Base-by-base conservation (phyloP, 2,329 filamentous ascomycete genomes). In the Raffaelea albimanens region DNA sequence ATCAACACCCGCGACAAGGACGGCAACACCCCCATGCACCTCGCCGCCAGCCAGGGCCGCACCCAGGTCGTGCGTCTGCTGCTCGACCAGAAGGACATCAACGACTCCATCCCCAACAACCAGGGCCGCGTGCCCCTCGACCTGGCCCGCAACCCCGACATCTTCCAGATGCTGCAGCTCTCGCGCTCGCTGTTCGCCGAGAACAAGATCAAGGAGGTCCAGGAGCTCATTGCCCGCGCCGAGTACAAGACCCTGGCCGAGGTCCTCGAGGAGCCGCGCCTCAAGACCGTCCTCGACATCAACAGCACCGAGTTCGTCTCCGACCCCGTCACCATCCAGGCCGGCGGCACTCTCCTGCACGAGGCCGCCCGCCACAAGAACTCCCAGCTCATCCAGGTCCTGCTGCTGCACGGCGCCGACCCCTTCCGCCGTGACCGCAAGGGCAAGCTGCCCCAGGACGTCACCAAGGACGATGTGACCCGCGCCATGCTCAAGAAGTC, bases 351-450 rank as follows among this genome's bases (percentile, higher is more conserved):
- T 1, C 69, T 98, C 9, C 73, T 98, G 29, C 93, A 98, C 61
- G 91, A 98, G 63, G 93, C 91, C 0, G 90, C 93, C 7, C 81
- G 89, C 56, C 88, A 85, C 62, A 89, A 80, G 66, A 90, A 98
- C 59, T 82, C 82, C 21, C 84, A 86, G 57, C 76, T 98, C 20
- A 95, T 95, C 50, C 87, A 97, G 61, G 77, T 95, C 18, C 74
- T 98, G 13, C 72, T 98, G 34, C 80, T 97, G 45, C 94, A 97
- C 60, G 93, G 93, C 11, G 93, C 91, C 11, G 93, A 98, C 64
- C 93, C 93, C 0, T 98, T 98, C 68, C 83, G 89, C 48, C 82
- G 93, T 51, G 93, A 98, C 65, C 86, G 89, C 57, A 95, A 89
- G 67, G 93, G 93, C 43, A 97, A 95, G 65, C 75, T 98, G 29